phyloP scores from a whole-genome alignment of 257 asterid genomes.

The Lycium barbarum region DNA sequence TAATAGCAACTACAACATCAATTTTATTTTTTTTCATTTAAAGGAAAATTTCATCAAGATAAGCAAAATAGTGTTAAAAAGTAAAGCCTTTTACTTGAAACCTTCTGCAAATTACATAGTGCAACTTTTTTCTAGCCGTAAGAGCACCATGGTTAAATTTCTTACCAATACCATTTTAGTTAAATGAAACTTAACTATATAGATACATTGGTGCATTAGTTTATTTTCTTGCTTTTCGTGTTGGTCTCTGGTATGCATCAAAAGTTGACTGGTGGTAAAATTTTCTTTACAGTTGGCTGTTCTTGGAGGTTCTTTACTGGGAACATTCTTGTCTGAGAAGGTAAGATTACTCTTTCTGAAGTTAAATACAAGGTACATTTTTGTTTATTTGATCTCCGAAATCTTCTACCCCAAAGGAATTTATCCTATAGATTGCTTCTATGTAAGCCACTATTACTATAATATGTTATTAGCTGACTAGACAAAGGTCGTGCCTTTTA shows the following conservation, averaged over 20 bases:
- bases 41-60: neutral
- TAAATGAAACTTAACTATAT: neutral
- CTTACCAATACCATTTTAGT: neutral
- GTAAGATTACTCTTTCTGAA: slow-evolving; percentile 40
- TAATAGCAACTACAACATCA: neutral
- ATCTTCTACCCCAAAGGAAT: neutral
- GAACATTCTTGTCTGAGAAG: slow-evolving; percentile 91
- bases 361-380: neutral
- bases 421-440: neutral
- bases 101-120: neutral
- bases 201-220: neutral
- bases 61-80: neutral
- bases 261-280: neutral
- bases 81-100: neutral
- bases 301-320: slow-evolving; percentile 93
- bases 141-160: neutral
- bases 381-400: neutral
- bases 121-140: neutral
- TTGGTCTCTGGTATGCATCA: neutral
- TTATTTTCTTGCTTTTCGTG: neutral
- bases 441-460: neutral
- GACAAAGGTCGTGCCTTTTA: neutral
- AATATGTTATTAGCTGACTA: neutral
- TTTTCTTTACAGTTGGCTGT: slow-evolving; percentile 82
- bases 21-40: neutral